These are phyloP conservation scores for Suillus plorans DNA, from an alignment of 768 basidiomycete genomes.

Conservation along the genomic window DNA sequence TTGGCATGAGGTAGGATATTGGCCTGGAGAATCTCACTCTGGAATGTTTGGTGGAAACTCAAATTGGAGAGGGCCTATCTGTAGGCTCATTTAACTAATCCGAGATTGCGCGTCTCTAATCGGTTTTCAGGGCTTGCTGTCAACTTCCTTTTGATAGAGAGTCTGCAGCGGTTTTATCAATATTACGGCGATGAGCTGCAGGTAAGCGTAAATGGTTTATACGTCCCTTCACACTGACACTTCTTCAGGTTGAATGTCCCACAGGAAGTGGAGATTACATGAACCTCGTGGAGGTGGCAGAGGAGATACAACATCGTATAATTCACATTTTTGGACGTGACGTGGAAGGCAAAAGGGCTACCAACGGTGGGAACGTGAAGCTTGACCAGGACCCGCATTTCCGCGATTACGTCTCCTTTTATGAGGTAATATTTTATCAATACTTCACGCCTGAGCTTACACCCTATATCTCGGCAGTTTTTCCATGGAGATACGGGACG, in stretches of 20 bases:
- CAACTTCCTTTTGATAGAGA: slow-evolving; percentile 94
- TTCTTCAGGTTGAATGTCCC: slow-evolving; percentile 80
- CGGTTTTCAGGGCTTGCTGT: slow-evolving; percentile 79
- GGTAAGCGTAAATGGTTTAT: slow-evolving; percentile 27
- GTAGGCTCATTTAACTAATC: slow-evolving; percentile 37
- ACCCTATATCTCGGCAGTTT: slow-evolving; percentile 48
- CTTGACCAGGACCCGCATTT: slow-evolving; percentile 93
- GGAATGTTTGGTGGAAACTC: slow-evolving; percentile 99
- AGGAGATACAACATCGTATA: slow-evolving; percentile 98
- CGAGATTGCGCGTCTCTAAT: not conserved
- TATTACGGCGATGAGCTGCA: slow-evolving; percentile 93
- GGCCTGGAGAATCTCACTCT: slow-evolving; percentile 96
- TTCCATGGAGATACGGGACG: slow-evolving; percentile 94
- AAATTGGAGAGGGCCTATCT: slow-evolving; percentile 95
- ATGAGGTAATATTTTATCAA: slow-evolving; percentile 60
- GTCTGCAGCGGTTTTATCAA: slow-evolving; percentile 94
- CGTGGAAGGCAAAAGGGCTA: slow-evolving; percentile 79
- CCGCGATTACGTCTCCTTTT: slow-evolving; percentile 95
- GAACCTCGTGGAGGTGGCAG: slow-evolving; percentile 91
- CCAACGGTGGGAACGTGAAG: slow-evolving; percentile 86
- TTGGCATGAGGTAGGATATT: slow-evolving; percentile 89
- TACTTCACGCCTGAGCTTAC: not conserved
- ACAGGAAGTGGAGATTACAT: slow-evolving; percentile 97
- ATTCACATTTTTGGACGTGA: slow-evolving; percentile 99
- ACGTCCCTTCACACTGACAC: not conserved